Conservation (phyloP, 1,139 yeast genomes). For the Dujonia santamariae region DNA sequence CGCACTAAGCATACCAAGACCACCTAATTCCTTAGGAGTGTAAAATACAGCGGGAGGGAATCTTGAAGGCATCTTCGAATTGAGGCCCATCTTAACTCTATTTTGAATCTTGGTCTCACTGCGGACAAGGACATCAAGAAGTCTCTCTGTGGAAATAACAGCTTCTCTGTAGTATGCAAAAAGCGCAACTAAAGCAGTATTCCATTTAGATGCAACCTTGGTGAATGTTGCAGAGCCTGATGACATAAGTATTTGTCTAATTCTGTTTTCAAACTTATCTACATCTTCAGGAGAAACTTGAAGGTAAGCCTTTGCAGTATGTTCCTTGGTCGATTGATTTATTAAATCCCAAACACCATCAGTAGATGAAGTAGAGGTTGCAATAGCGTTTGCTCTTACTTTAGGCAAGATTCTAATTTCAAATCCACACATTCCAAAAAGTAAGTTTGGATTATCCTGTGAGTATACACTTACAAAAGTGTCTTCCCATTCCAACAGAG, state of each 20-base stretch:
- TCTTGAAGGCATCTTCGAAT: slow-evolving; percentile 97
- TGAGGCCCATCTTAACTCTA: slow-evolving; percentile 89
- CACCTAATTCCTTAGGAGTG: slow-evolving; percentile 96
- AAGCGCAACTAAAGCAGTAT: slow-evolving; percentile 81
- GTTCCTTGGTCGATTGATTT: slow-evolving; percentile 68
- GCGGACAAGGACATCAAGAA: slow-evolving; percentile 80
- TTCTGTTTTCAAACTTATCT: slow-evolving; percentile 75
- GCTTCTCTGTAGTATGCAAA: slow-evolving; percentile 95
- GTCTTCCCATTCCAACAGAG: slow-evolving; percentile 76
- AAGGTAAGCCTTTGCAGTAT: slow-evolving; percentile 86
- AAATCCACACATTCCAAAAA: slow-evolving; percentile 93
- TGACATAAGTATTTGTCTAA: slow-evolving; percentile 89
- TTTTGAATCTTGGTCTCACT: slow-evolving; percentile 94
- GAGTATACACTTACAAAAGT: slow-evolving; percentile 87
- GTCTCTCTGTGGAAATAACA: slow-evolving; percentile 73
- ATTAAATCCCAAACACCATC: slow-evolving; percentile 94
- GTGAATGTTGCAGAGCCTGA: slow-evolving; percentile 96
- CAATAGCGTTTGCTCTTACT: slow-evolving; percentile 47
- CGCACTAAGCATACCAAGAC: slow-evolving; percentile 96
- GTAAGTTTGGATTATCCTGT: slow-evolving; percentile 79
- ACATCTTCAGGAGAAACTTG: slow-evolving; percentile 82
- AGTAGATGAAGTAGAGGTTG: slow-evolving; percentile 30
- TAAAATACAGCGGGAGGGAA: slow-evolving; percentile 99
- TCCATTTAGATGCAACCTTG: slow-evolving; percentile 95
- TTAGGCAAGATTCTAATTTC: slow-evolving; percentile 88